These are phyloP conservation scores for Nadsonia fulvescens DNA, from an alignment of 805 yeast genomes.

Conservation along the genomic window DNA sequence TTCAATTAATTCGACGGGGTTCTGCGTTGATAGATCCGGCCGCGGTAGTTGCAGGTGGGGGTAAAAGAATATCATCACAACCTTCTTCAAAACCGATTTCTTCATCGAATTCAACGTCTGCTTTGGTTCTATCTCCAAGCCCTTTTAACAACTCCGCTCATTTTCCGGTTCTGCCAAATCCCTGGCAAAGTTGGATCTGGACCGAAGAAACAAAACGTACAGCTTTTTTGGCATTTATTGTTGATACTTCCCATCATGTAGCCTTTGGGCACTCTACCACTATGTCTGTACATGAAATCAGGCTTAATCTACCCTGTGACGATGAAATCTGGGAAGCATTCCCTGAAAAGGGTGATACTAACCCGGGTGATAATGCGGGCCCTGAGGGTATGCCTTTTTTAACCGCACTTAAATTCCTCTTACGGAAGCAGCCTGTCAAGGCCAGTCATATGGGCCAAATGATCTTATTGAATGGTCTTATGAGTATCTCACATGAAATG, in stretches of 20 bases:
- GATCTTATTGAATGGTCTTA: constrained; percentile 46
- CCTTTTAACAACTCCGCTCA: no score
- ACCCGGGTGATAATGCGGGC: constrained; percentile 5
- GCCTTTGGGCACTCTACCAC: constrained; percentile 56
- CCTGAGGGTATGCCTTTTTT: constrained; percentile 27
- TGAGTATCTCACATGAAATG: constrained; percentile 51
- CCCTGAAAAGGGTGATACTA: constrained; percentile 11
- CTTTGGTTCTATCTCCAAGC: no score
- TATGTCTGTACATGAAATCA: constrained; percentile 38
- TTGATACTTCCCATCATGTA: constrained; percentile 64
- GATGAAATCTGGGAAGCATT: constrained; percentile 37
- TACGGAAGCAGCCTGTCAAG: constrained; percentile 31
- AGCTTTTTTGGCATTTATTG: constrained; percentile 64
- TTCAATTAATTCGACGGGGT: constrained; percentile 58
- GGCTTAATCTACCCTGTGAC: constrained; percentile 43
- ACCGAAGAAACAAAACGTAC: constrained; percentile 62
- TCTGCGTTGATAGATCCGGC: constrained; percentile 32
- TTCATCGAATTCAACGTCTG: no score
- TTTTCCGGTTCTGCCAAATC: no score
- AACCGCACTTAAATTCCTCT: constrained; percentile 35
- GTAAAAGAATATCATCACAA: constrained; percentile 3
- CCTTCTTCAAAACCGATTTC: constrained; percentile 2
- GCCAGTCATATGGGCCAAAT: constrained; percentile 46
- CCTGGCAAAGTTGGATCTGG: constrained; percentile 59
- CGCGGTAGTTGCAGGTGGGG: constrained; percentile 5